phyloP scores from a whole-genome alignment of 192 early-diverging fungal species.

The Geranomyces variabilis region DNA sequence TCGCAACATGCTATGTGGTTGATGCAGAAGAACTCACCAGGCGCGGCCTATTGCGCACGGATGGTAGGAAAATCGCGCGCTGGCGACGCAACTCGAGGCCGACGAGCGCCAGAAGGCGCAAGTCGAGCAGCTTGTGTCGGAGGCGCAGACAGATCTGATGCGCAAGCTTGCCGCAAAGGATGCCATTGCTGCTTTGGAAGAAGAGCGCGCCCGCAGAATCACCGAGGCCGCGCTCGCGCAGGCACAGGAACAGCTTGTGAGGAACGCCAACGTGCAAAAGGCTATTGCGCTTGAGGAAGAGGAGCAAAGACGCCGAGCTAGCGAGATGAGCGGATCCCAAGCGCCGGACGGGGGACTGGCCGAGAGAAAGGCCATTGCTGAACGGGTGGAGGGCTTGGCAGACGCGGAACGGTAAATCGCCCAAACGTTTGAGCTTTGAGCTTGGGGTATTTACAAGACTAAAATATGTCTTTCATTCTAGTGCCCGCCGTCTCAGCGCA shows the following conservation, averaged over 20 bases:
- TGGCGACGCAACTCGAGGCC: conserved; percentile 10
- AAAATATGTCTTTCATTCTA: too few relatives aligned
- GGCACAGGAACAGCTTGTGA: conserved; percentile 31
- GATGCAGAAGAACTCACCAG: too few relatives aligned
- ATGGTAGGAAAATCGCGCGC: conserved; percentile 9
- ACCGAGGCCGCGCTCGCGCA: conserved; percentile 5
- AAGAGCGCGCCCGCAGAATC: conserved; percentile 22
- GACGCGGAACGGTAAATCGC: background rate
- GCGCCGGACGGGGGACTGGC: background rate
- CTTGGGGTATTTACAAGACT: too few relatives aligned
- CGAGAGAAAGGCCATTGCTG: background rate
- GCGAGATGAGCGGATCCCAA: background rate
- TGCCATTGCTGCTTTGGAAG: conserved; percentile 26
- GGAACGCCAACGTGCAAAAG: conserved; percentile 5
- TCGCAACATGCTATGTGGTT: too few relatives aligned
- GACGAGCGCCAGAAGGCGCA: conserved; percentile 18
- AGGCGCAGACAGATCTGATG: conserved; percentile 24
- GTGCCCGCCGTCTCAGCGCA: too few relatives aligned
- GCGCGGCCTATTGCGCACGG: too few relatives aligned
- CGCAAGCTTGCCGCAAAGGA: conserved; percentile 29
- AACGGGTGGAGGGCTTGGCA: background rate
- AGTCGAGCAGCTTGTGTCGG: conserved; percentile 15
- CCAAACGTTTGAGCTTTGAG: too few relatives aligned
- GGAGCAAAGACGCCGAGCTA: conserved; percentile 25
- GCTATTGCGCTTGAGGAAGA: conserved; percentile 32